A percentile compares a stretch with the other conserved stretches of the same genome.
These are phyloP conservation scores for Kuraishia cidri DNA, from an alignment of 805 yeast genomes.

Conservation along the genomic window DNA sequence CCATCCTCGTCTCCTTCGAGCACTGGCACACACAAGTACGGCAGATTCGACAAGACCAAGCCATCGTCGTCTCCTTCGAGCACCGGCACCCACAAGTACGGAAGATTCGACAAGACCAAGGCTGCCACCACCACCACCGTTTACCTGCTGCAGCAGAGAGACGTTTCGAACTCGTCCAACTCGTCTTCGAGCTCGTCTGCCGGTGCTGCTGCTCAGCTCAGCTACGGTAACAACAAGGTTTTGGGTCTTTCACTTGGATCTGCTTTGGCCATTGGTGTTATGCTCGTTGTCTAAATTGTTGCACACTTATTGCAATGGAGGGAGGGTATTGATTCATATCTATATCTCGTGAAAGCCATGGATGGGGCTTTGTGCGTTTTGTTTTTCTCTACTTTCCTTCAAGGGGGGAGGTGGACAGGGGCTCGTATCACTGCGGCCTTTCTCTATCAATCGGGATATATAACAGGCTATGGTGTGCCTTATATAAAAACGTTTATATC, in stretches of 20 bases:
- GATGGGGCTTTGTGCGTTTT: too few species aligned
- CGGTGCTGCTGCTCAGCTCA: background rate
- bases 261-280: slow-evolving; percentile 3
- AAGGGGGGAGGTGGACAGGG: too few species aligned
- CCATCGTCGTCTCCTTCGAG: slow-evolving; percentile 18
- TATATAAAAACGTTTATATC: too few species aligned
- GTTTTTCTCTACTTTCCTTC: too few species aligned
- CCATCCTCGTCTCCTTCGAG: slow-evolving; percentile 19
- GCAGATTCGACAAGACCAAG: slow-evolving; percentile 43
- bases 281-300: too few species aligned
- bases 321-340: too few species aligned
- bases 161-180: slow-evolving; percentile 5
- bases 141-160: slow-evolving; percentile 16
- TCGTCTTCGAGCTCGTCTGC: slow-evolving; percentile 1
- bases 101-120: slow-evolving; percentile 41
- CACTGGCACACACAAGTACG: slow-evolving; percentile 45
- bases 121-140: slow-evolving; percentile 11
- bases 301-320: too few species aligned
- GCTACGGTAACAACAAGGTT: background rate
- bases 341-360: too few species aligned
- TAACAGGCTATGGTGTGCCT: too few species aligned
- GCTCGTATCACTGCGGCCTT: too few species aligned
- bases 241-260: slow-evolving; percentile 6
- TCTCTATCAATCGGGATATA: too few species aligned
- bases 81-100: slow-evolving; percentile 33